Percentiles rank a stretch among this genome's conserved stretches.
Conservation (phyloP, 225 moss, liverwort and hornwort species). For the Asterella californica region DNA sequence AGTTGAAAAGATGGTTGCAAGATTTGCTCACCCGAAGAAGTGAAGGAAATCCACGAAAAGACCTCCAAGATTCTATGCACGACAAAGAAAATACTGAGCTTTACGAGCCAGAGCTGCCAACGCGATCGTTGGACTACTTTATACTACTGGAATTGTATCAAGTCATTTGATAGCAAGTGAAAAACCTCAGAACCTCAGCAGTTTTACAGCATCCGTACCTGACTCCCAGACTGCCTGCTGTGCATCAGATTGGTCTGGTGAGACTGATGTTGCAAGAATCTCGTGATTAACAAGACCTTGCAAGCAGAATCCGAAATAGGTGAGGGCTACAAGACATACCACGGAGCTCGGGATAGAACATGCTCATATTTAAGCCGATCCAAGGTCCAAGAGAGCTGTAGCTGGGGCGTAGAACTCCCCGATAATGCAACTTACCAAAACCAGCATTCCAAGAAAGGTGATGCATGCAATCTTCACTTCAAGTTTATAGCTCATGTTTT, state of each 20-base stretch:
- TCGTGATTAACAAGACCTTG: conserved; percentile 76
- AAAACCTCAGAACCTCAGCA: background rate
- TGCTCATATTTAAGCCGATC: background rate
- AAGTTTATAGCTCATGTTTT: background rate
- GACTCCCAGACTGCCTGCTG: conserved; percentile 60
- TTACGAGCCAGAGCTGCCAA: background rate
- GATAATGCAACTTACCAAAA: background rate
- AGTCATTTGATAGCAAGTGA: background rate
- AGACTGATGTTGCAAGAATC: conserved; percentile 56
- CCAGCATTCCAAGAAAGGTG: background rate
- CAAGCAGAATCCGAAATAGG: background rate
- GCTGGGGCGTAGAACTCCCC: background rate
- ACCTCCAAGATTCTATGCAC: conserved; percentile 73
- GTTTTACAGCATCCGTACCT: conserved; percentile 34
- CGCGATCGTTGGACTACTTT: background rate
- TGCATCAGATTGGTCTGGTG: conserved; percentile 57
- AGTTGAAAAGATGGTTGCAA: background rate
- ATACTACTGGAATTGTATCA: background rate
- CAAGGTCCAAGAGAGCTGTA: background rate
- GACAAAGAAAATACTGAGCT: background rate
- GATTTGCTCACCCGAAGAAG: conserved; percentile 63
- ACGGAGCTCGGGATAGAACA: background rate
- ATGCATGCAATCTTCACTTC: background rate
- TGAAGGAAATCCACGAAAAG: conserved; percentile 88
- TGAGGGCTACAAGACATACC: background rate